These are phyloP conservation scores for Coccomyxa sp. DNA, from an alignment of 139 green algal genomes.

Conservation along the genomic window DNA sequence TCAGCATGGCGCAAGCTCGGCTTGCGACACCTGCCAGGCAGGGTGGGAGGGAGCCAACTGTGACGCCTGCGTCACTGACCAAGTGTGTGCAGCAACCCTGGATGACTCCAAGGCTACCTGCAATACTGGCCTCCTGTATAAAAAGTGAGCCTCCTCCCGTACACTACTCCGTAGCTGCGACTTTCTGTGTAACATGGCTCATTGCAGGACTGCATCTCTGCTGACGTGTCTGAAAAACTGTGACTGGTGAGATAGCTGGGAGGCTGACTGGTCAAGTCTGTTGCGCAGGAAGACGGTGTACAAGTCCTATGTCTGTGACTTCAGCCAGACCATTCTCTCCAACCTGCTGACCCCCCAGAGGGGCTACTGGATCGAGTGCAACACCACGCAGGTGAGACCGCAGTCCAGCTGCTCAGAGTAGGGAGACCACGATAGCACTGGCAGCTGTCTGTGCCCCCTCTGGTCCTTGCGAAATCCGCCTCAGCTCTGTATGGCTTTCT, in stretches of 20 bases:
- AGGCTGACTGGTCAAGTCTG: constrained; percentile 23
- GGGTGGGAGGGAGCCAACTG: constrained; percentile 39
- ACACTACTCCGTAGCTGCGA: background rate
- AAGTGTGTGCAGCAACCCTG: constrained; percentile 29
- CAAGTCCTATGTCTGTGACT: background rate
- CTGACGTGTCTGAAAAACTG: background rate
- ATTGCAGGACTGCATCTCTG: background rate
- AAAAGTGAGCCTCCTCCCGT: background rate
- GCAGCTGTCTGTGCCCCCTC: no score
- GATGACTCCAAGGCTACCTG: constrained; percentile 30
- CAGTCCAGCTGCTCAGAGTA: background rate
- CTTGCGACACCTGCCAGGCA: constrained; percentile 19
- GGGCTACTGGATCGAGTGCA: constrained; percentile 12
- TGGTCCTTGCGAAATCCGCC: background rate
- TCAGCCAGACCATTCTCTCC: background rate
- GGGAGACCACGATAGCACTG: background rate
- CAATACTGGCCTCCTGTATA: constrained; percentile 24
- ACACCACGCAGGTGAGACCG: constrained; percentile 1
- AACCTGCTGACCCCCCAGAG: background rate
- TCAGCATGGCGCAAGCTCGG: constrained; percentile 5
- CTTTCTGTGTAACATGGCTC: background rate
- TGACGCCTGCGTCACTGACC: constrained; percentile 31
- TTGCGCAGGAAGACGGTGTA: background rate
- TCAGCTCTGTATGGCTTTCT: background rate
- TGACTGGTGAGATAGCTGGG: background rate